Conservation (phyloP, 495 filamentous ascomycete species). For the Penicillium paxilli region DNA sequence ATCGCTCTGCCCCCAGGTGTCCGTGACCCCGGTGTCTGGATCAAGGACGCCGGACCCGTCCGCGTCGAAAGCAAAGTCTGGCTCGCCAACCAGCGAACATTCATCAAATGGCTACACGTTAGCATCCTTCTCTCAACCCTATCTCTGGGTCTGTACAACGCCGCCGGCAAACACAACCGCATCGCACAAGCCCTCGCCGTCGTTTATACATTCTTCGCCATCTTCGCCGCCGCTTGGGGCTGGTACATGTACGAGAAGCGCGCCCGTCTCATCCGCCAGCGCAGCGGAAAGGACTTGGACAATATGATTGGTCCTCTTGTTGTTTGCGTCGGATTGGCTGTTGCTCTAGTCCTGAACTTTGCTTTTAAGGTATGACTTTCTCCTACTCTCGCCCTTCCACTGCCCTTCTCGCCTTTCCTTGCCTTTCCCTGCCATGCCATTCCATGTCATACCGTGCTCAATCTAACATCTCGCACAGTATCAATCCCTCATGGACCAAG, state of each 20-base stretch:
- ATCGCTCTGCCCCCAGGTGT: conserved; percentile 76
- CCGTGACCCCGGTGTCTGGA: conserved; percentile 74
- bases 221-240: conserved; percentile 85
- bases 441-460: not conserved
- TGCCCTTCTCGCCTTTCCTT: not conserved
- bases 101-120: conserved; percentile 97
- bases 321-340: conserved; percentile 74
- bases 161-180: conserved; percentile 68
- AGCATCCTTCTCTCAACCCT: conserved; percentile 79
- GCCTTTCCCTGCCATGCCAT: not conserved
- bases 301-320: conserved; percentile 80
- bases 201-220: conserved; percentile 77
- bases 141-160: conserved; percentile 83
- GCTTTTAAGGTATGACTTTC: conserved; percentile 61
- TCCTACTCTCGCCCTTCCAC: not conserved
- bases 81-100: conserved; percentile 97
- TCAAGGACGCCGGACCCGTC: conserved; percentile 90
- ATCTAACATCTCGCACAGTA: conserved; percentile 30
- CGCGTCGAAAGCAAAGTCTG: conserved; percentile 96
- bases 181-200: conserved; percentile 74
- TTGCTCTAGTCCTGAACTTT: conserved; percentile 86
- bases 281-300: conserved; percentile 92
- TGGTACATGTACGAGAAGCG: conserved; percentile 77
- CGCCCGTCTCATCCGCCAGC: conserved; percentile 71
- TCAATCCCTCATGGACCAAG: conserved; percentile 30